Conservation (phyloP, 1,139 yeast species). For the Blastobotrys arbuscula region DNA sequence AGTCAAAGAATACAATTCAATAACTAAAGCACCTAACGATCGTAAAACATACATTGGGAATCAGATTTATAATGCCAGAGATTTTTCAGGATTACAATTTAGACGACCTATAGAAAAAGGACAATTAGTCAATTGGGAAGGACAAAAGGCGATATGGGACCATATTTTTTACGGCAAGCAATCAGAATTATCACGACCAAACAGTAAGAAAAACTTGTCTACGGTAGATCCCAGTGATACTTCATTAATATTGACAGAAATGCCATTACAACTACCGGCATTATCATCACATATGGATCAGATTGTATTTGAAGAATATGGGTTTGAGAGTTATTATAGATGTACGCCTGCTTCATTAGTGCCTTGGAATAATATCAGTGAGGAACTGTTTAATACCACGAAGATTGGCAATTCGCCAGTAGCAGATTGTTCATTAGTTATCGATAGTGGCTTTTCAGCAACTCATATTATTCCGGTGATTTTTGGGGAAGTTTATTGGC, state of each 20-base stretch:
- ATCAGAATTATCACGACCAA: constrained; percentile 24
- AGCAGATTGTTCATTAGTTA: constrained; percentile 66
- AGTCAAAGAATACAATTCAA: constrained; percentile 55
- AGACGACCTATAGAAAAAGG: constrained; percentile 83
- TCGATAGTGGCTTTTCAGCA: constrained; percentile 84
- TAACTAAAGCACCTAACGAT: constrained; percentile 64
- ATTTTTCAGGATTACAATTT: constrained; percentile 68
- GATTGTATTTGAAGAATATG: constrained; percentile 90
- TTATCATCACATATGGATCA: constrained; percentile 85
- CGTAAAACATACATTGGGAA: constrained; percentile 72
- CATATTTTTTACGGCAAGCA: constrained; percentile 48
- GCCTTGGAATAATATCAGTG: constrained; percentile 50
- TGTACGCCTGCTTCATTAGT: constrained; percentile 62
- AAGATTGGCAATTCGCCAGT: constrained; percentile 21
- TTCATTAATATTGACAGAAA: constrained; percentile 61
- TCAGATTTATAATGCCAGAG: constrained; percentile 53
- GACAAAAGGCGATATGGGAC: constrained; percentile 93
- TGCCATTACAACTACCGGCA: constrained; percentile 78
- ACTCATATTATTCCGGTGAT: constrained; percentile 86
- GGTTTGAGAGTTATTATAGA: constrained; percentile 60
- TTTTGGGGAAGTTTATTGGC: constrained; percentile 72
- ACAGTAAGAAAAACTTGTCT: background rate
- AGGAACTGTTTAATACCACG: constrained; percentile 15
- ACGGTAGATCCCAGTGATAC: constrained; percentile 42
- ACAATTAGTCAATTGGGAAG: constrained; percentile 86